Base-by-base conservation (phyloP, 1,139 yeast genomes). In the Magnusiomyces magnusii region DNA sequence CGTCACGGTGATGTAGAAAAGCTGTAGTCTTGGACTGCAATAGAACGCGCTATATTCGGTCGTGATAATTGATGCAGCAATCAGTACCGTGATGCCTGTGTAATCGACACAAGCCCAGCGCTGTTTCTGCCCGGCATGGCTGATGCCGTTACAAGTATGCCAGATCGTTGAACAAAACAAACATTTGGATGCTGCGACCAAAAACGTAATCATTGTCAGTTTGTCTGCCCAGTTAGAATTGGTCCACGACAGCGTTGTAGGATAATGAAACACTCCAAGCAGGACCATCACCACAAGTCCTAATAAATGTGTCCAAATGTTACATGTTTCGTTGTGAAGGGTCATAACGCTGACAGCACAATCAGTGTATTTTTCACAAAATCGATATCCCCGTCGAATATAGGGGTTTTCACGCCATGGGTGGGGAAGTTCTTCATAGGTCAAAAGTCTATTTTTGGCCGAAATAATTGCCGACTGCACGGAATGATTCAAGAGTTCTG, bases 331-430 rank as follows among this genome's bases (percentile, higher is more conserved):
- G 70, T 93, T 93, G 73, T 93, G 98, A 74, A 87, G 69, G 63
- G 81, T 69, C 72, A 78, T 82, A 15, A 87, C 73, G 58, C 87
- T 80, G 60, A 73, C 70, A 47, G 84, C 67, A 68, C 95, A 87
- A 60, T 80, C 78, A 2, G 69, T 58, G 69, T 87, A 93, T 54
- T 81, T 80, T 62, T 82, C 77, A 59, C 87, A 85, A 73, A 93
- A 93, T 63, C 98, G 76, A 75, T 93, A 93, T 1, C 98, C 98
- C 57, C 83, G 75, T 42, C 87, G 78, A 60, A 93, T 89, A 71
- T 82, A 91, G 60, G 91, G 85, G 74, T 93, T 93, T 71, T 92
- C 97, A 68, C 96, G 80, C 97, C 97, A 93, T 57, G 88, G 89
- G 63, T 85, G 81, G 1, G 99, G 99, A 57, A 93, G 76, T 71